phyloP scores from a whole-genome alignment of 345 rosid genomes.

The Microthlaspi erraticum region DNA sequence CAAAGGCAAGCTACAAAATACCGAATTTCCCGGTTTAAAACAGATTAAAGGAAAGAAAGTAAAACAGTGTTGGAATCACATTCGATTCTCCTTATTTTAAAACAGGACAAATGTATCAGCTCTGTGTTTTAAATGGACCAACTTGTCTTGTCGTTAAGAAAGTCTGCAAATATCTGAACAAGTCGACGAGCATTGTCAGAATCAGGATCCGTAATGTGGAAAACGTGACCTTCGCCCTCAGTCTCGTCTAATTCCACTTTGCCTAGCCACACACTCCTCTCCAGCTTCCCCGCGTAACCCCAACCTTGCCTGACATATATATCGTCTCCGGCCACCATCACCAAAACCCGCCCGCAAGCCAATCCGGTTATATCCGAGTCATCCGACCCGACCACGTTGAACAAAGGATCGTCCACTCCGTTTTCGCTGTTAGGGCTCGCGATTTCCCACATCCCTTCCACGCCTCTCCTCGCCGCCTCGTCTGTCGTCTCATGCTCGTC shows the following conservation, averaged over 20 bases:
- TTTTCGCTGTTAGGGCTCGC: conserved; percentile 39
- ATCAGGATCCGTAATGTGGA: conserved; percentile 41
- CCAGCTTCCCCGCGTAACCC: conserved; percentile 43
- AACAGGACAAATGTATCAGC: too few relatives aligned
- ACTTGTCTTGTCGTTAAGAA: conserved; percentile 21
- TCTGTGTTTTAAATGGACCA: too few relatives aligned
- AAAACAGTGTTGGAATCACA: too few relatives aligned
- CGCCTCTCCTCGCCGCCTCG: conserved; percentile 40
- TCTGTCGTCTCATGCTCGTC: conserved; percentile 27
- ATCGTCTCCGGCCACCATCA: conserved; percentile 53
- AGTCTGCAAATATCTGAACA: conserved; percentile 32
- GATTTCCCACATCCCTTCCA: conserved; percentile 36
- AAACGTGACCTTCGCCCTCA: conserved; percentile 49
- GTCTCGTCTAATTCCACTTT: conserved; percentile 42
- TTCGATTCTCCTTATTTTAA: too few relatives aligned
- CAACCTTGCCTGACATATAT: conserved; percentile 42
- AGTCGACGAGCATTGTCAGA: conserved; percentile 35
- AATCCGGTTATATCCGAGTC: conserved; percentile 39
- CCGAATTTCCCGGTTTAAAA: neutral
- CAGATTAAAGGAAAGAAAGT: neutral
- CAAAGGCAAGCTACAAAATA: too few relatives aligned
- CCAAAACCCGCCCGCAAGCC: conserved; percentile 45
- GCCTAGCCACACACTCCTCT: conserved; percentile 54
- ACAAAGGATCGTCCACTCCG: conserved; percentile 54
- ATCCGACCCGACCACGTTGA: conserved; percentile 46